These are phyloP conservation scores for Beauveria australis DNA, from an alignment of 2,329 filamentous ascomycete genomes.

Conservation along the genomic window DNA sequence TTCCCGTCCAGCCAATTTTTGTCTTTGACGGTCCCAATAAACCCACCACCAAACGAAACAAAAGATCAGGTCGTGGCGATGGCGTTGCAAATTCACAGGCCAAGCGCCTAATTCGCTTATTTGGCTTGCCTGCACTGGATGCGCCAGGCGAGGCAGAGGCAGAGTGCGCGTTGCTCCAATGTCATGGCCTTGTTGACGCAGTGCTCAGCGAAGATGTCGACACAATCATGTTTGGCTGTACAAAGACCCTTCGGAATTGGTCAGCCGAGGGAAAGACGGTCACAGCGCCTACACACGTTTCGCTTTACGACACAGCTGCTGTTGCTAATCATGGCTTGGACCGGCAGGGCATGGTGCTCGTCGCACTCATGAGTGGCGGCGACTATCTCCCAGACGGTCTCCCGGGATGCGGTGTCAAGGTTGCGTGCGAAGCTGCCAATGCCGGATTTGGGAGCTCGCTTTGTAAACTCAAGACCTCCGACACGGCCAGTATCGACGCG, in stretches of 20 bases:
- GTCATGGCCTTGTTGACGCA: slow-evolving; percentile 76
- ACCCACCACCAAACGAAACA: slow-evolving; percentile 82
- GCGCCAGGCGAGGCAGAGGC: slow-evolving; percentile 94
- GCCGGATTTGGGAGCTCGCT: slow-evolving; percentile 78
- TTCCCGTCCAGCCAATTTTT: slow-evolving; percentile 80
- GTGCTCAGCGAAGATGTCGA: slow-evolving; percentile 96
- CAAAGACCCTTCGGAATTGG: slow-evolving; percentile 72
- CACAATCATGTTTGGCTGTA: slow-evolving; percentile 93
- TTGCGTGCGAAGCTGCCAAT: slow-evolving; percentile 81
- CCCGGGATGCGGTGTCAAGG: slow-evolving; percentile 75
- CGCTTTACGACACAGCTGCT: slow-evolving; percentile 61
- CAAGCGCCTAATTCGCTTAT: slow-evolving; percentile 75
- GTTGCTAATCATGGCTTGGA: slow-evolving; percentile 58
- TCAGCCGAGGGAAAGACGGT: slow-evolving; percentile 60
- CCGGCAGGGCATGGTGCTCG: slow-evolving; percentile 82
- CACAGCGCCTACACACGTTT: slow-evolving; percentile 76
- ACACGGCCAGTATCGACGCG: slow-evolving; percentile 48
- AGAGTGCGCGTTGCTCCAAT: slow-evolving; percentile 83
- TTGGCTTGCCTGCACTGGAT: slow-evolving; percentile 76
- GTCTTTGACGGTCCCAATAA: slow-evolving; percentile 85
- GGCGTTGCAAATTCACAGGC: slow-evolving; percentile 65
- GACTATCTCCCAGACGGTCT: slow-evolving; percentile 90
- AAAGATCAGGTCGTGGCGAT: slow-evolving; percentile 58
- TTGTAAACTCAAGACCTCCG: slow-evolving; percentile 54
- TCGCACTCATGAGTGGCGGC: slow-evolving; percentile 90